Evolutionary conservation across 1,139 yeast species (phyloP).

Genomic region (Diutina rugosa): DNA sequence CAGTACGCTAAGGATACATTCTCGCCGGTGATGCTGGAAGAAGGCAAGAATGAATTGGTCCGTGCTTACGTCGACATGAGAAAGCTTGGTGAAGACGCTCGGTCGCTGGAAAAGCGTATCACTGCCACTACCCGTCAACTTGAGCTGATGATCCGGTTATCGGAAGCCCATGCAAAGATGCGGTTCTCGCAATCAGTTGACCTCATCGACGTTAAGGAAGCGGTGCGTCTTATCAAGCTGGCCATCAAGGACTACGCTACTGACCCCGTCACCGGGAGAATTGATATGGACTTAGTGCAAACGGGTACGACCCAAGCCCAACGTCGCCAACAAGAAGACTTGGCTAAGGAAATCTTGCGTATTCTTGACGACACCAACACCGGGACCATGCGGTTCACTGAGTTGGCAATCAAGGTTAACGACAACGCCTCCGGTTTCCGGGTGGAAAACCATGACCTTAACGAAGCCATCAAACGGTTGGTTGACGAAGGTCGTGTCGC

Average conservation of each 20-base stretch:
- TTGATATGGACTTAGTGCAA: slow-evolving; percentile 94
- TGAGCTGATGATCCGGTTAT: slow-evolving; percentile 86
- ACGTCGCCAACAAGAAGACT: slow-evolving; percentile 64
- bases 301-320: slow-evolving; percentile 92
- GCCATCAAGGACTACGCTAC: slow-evolving; percentile 98
- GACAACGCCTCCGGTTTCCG: slow-evolving; percentile 50
- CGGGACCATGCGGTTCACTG: slow-evolving; percentile 43
- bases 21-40: slow-evolving; percentile 66
- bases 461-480: slow-evolving; percentile 55
- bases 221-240: slow-evolving; percentile 80
- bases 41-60: slow-evolving; percentile 80
- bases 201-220: slow-evolving; percentile 79
- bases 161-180: slow-evolving; percentile 98
- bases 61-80: slow-evolving; percentile 88
- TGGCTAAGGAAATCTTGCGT: slow-evolving; percentile 40
- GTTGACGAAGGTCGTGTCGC: slow-evolving; percentile 66
- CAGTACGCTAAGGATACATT: slow-evolving; percentile 81
- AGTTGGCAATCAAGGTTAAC: slow-evolving; percentile 48
- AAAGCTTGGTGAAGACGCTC: slow-evolving; percentile 81
- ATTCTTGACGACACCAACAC: slow-evolving; percentile 19
- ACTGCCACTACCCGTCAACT: slow-evolving; percentile 97
- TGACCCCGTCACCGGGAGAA: slow-evolving; percentile 91
- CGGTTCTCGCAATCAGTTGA: slow-evolving; percentile 62
- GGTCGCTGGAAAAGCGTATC: slow-evolving; percentile 78
- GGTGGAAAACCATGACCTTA: slow-evolving; percentile 60